These are phyloP conservation scores for Elsinoe australis DNA, from an alignment of 2,329 filamentous ascomycete species.

Conservation along the genomic window DNA sequence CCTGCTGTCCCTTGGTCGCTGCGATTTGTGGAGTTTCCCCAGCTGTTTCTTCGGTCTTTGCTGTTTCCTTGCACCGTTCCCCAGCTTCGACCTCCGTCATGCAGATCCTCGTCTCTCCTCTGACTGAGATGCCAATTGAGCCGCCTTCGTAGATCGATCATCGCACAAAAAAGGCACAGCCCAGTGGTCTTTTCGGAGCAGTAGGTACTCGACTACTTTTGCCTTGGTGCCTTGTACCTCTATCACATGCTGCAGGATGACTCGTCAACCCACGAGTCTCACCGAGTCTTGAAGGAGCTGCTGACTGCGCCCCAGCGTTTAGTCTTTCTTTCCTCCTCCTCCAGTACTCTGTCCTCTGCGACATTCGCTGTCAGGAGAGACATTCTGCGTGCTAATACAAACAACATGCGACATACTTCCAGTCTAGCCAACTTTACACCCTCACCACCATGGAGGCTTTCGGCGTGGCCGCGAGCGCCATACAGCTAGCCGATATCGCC, in stretches of 20 bases:
- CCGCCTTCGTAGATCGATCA: neutral
- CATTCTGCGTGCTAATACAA: no score
- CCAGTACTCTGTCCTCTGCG: no score
- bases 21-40: no score
- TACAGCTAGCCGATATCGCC: slow-evolving; percentile 13
- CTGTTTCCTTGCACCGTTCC: neutral
- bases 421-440: neutral
- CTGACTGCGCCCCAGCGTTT: slow-evolving; percentile 1
- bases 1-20: no score
- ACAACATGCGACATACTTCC: slow-evolving; percentile 7
- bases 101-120: neutral
- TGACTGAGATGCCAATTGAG: no score
- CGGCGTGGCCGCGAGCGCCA: neutral
- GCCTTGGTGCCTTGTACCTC: neutral
- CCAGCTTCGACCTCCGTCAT: no score
- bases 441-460: slow-evolving; percentile 6
- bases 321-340: no score
- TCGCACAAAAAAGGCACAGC: slow-evolving; percentile 2
- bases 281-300: slow-evolving; percentile 4
- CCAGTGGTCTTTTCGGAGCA: neutral
- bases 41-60: neutral
- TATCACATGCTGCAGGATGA: neutral
- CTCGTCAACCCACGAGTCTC: neutral
- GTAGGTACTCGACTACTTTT: neutral
- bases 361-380: no score